Evolutionary conservation across 345 rosid species (phyloP).

Genomic region (Populus nigra): DNA sequence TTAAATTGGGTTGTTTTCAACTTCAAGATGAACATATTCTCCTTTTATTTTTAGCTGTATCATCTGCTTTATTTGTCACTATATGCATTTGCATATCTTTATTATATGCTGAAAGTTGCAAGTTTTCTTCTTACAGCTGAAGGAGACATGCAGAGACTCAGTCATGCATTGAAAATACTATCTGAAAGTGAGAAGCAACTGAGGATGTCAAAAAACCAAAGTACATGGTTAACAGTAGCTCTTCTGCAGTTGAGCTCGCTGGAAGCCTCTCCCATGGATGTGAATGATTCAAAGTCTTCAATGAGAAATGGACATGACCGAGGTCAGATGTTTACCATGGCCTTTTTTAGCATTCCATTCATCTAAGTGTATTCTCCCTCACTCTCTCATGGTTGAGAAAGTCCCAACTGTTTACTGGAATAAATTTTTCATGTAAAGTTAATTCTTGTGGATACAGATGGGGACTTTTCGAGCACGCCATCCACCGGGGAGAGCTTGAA

Average conservation of each 20-base stretch:
- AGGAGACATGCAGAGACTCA: conserved; percentile 64
- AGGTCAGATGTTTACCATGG: conserved; percentile 36
- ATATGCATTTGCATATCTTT: background rate
- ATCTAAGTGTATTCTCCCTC: background rate
- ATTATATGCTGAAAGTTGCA: conserved; percentile 1
- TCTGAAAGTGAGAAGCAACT: conserved; percentile 92
- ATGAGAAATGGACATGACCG: conserved; percentile 42
- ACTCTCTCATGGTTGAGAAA: background rate
- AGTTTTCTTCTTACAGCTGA: conserved; percentile 52
- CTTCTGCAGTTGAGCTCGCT: conserved; percentile 74
- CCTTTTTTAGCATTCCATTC: background rate
- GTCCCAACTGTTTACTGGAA: background rate
- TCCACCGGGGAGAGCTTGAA: conserved; percentile 49
- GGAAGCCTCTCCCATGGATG: conserved; percentile 47
- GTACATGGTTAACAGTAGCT: conserved; percentile 96
- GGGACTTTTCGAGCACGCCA: conserved; percentile 46
- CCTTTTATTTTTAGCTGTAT: background rate
- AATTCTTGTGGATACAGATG: conserved; percentile 36
- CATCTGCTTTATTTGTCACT: background rate
- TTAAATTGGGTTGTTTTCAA: background rate
- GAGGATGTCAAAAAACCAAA: conserved; percentile 84
- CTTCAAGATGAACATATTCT: background rate
- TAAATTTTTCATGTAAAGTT: background rate
- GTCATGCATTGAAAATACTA: conserved; percentile 76
- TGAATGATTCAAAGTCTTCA: conserved; percentile 44